Percentiles rank a stretch among this genome's conserved stretches.
Evolutionary conservation across 2,329 filamentous ascomycete genomes (phyloP).

Genomic region (Colletotrichum phormii): DNA sequence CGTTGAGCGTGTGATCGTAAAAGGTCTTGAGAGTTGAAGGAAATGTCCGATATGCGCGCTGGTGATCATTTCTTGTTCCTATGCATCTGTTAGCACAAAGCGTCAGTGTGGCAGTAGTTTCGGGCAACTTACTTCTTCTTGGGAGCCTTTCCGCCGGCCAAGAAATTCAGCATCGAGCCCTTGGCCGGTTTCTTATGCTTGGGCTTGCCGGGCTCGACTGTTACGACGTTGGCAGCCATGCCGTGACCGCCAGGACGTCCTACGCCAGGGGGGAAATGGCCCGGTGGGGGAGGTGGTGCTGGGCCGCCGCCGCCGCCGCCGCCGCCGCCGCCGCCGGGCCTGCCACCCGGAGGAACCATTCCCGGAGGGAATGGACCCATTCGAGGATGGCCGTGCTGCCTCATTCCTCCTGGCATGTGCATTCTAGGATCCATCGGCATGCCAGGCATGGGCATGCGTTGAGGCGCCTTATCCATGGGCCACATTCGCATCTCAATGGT

Average conservation of each 20-base stretch:
- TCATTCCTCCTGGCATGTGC: background rate
- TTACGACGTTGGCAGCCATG: conserved; percentile 38
- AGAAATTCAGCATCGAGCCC: conserved; percentile 48
- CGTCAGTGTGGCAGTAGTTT: too few relatives aligned
- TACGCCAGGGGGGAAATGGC: background rate
- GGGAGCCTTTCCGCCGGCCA: conserved; percentile 42
- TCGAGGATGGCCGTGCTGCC: background rate
- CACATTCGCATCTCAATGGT: conserved; percentile 76
- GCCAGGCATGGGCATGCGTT: background rate
- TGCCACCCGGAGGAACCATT: conserved; percentile 17
- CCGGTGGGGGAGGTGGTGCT: conserved; percentile 15
- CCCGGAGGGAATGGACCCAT: conserved; percentile 1
- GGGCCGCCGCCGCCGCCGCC: conserved; percentile 2
- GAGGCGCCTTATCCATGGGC: conserved; percentile 55
- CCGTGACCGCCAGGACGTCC: background rate
- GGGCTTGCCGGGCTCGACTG: conserved; percentile 39
- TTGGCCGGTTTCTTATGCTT: conserved; percentile 43
- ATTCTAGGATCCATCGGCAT: conserved; percentile 5
- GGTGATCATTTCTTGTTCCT: conserved; percentile 41
- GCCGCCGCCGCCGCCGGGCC: conserved; percentile 11
- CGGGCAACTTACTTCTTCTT: conserved; percentile 47
- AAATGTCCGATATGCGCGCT: background rate
- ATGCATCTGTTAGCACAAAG: background rate
- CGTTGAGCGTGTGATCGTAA: background rate
- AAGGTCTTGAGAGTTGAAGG: background rate